Evolutionary conservation across 139 green algal species (phyloP), one percentile per base, ranked within the genome.

Genomic region (Tetratostichococcus sp.): DNA sequence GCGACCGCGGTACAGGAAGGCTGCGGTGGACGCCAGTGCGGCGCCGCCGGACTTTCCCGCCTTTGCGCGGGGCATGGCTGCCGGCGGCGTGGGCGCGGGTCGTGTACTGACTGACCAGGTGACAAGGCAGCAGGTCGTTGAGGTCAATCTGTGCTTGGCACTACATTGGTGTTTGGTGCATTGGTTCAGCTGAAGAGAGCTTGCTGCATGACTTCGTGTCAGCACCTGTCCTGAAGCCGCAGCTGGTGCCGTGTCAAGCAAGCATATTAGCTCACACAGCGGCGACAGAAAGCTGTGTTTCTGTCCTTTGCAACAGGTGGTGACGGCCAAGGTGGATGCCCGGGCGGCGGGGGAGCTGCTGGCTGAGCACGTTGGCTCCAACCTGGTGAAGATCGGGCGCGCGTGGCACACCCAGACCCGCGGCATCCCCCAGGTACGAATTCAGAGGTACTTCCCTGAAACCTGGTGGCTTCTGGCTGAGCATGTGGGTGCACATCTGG

Each of bases 341-440:
- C 8, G 62, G 1, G 31, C 84, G 42, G 78, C 77, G 58, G 30
- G 90, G 65, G 23, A 66, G 0, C 73, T 92, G 75, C 82, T 97
- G 72, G 77, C 81, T 26, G 70, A 94, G 72, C 89, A 96, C 74
- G 69, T 98, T 50, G 82, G 59, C 0, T 68, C 71, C 31, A 95
- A 93, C 80, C 32, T 97, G 33, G 78, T 98, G 32, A 59, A 77
- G 16, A 71, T 94, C 1, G 85, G 91, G 0, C 66, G 77, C 25
- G 35, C 71, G 25, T 97, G 88, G 82, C 92, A 90, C 70, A 57
- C 68, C 32, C 94, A 98, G 80, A 66, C 19, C 0, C 71, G 67
- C 0, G 90, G 90, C 74, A 93, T 95, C 43, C 74, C 92, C 21
- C 91, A 95, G 82, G 91, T 82, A 33, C 16, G 72, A 8, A 23